Evolutionary conservation across 257 asterid genomes (phyloP), one percentile per base, ranked within the genome.

Genomic region (Ocimum tenuiflorum): DNA sequence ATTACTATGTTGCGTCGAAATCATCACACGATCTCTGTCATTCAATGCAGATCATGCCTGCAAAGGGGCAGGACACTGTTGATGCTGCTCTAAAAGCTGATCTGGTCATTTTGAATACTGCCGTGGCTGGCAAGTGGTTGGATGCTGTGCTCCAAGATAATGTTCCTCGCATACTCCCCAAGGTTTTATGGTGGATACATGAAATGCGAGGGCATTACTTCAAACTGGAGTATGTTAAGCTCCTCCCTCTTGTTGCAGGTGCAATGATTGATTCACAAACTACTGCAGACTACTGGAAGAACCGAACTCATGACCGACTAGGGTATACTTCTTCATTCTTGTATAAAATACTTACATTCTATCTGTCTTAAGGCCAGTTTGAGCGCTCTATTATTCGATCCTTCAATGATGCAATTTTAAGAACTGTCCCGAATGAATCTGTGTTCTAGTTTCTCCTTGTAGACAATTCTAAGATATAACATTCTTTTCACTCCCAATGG

Each of bases 131-230:
- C 71, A 92, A 92, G 80, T 92, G 98, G 97, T 73, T 92, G 75
- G 98, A 89, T 79, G 77, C 87, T 68, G 97, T 89, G 83, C 86
- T 89, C 49, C 86, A 87, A 68, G 97, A 83, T 65, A 76, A 80
- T 70, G 86, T 85, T 73, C 76, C 82, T 46, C 87, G 73, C 61
- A 94, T 92, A 20, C 94, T 89, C 75, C 95, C 97, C 70, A 92
- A 92, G 91, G 86, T 92, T 75, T 89, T 92, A 80, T 92, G 98
- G 98, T 92, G 98, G 97, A 92, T 92, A 74, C 98, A 92, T 84
- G 98, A 92, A 83, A 92, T 92, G 98, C 83, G 98, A 60, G 98
- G 97, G 79, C 97, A 92, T 83, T 92, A 92, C 84, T 92, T 91
- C 81, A 92, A 82, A 71, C 83, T 85, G 91, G 95, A 89, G 80